Evolutionary conservation across 192 early-diverging fungal genomes (phyloP).

Genomic region (Backusella tuberculispora): DNA sequence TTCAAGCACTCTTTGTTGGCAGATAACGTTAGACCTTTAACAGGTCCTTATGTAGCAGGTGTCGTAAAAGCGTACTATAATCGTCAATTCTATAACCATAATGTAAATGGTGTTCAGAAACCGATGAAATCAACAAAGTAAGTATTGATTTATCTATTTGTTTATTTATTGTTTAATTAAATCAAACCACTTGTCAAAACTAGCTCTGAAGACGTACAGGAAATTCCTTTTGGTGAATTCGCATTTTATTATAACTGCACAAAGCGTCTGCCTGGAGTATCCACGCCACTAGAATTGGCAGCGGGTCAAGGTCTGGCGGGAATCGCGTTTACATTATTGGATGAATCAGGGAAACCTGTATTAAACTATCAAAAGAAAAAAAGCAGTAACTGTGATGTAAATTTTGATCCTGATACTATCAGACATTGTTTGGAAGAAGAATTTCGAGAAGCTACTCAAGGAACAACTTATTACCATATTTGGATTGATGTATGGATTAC

Average conservation of each 20-base stretch:
- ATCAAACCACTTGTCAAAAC: background rate
- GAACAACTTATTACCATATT: constrained; percentile 35
- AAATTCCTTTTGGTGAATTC: constrained; percentile 40
- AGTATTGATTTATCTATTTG: background rate
- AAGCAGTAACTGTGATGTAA: background rate
- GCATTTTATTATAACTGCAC: constrained; percentile 56
- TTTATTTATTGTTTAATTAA: background rate
- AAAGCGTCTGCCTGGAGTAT: constrained; percentile 28
- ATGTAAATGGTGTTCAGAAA: background rate
- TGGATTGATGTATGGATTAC: constrained; percentile 55
- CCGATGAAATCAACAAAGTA: background rate
- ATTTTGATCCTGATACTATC: constrained; percentile 25
- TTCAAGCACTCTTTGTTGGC: constrained; percentile 59
- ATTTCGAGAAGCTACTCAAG: constrained; percentile 23
- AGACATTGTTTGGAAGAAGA: constrained; percentile 30
- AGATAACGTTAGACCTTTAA: constrained; percentile 24
- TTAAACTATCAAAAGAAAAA: constrained; percentile 32
- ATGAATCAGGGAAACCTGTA: constrained; percentile 44
- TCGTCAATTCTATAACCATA: background rate
- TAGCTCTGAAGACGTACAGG: background rate
- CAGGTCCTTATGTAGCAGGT: constrained; percentile 11
- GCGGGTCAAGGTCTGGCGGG: constrained; percentile 59
- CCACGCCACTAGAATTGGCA: constrained; percentile 44
- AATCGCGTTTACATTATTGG: constrained; percentile 52
- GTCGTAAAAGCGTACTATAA: constrained; percentile 1